Evolutionary conservation across 2,329 filamentous ascomycete species (phyloP), one percentile per base, ranked within the genome.

Genomic region (Fusarium sp.): DNA sequence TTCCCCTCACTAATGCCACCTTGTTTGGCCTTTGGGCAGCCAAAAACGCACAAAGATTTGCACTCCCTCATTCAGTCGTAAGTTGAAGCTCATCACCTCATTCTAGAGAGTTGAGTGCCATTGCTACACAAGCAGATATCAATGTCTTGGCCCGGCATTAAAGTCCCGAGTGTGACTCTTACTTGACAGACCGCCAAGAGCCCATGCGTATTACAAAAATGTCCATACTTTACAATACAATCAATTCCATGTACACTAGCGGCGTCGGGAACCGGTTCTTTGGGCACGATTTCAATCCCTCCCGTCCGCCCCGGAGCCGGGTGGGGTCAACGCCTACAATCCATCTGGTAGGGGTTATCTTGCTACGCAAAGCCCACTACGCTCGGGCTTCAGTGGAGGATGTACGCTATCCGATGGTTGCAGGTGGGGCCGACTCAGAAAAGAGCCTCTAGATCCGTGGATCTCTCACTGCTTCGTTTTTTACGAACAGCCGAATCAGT

Each of bases 1-100:
- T 66, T 63, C 66, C 69, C 58, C 68, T 69, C 72, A 73, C 72
- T 73, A 73, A 74, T 74, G 71, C 72, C 71, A 74, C 72, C 72
- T 74, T 74, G 72, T 74, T 63, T 61, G 58, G n/a, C 25, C 27
- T 74, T 74, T 71, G 57, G 66, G 71, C 65, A 63, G 32, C 64
- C 50, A 70, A 50, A 57, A 62, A 43, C 62, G 25, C 55, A 49
- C 45, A 59, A 50, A 47, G 41, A 69, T 57, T 49, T 55, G 60
- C 32, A 28, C 40, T 51, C 48, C 23, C 56, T 48, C 67, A 41
- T n/a, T 27, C 13, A 21, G 20, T 41, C 18, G 34, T 41, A 21
- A 48, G 49, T 54, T 68, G 45, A 64, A 60, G 57, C 53, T 55
- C 28, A 40, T 41, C 20, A 42, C 7, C n/a, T 42, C 34, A 27